phyloP scores from a whole-genome alignment of 2,329 filamentous ascomycete genomes.

The Keithomyces neogunnii region DNA sequence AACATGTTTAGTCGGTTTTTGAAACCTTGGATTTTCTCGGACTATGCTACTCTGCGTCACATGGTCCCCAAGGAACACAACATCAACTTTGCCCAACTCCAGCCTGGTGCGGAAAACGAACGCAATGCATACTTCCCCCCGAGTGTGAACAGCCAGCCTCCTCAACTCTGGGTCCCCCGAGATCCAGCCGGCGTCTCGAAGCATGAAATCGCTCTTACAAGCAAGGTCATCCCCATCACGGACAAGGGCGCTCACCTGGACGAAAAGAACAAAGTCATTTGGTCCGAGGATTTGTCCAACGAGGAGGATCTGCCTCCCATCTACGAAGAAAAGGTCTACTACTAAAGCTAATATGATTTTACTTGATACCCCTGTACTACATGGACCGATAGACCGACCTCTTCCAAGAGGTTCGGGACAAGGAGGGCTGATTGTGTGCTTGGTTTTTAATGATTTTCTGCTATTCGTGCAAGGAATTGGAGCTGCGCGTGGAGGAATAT shows the following conservation, averaged over 20 bases:
- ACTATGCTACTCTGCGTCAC: constrained; percentile 62
- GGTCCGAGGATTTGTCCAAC: constrained; percentile 23
- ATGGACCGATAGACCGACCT: background rate
- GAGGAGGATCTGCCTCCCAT: constrained; percentile 33
- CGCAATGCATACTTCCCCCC: constrained; percentile 66
- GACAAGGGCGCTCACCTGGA: constrained; percentile 64
- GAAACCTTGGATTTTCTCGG: constrained; percentile 66
- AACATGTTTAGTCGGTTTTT: constrained; percentile 53
- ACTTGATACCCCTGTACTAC: constrained; percentile 10
- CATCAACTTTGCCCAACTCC: constrained; percentile 32
- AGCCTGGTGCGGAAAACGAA: constrained; percentile 51
- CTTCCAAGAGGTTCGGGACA: background rate
- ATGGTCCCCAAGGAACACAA: constrained; percentile 55
- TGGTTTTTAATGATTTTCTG: background rate
- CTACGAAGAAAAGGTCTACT: constrained; percentile 36
- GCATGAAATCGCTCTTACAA: constrained; percentile 62
- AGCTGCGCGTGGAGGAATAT: background rate
- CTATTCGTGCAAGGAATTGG: too few species aligned
- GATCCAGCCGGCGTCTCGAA: constrained; percentile 60
- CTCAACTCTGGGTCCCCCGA: constrained; percentile 67
- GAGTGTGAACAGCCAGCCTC: constrained; percentile 50
- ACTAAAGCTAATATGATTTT: constrained; percentile 20
- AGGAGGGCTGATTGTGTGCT: background rate
- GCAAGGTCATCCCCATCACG: constrained; percentile 59
- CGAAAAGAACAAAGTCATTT: constrained; percentile 46